Evolutionary conservation across 2,329 filamentous ascomycete species (phyloP).

Genomic region (Aspergillus neoniger): DNA sequence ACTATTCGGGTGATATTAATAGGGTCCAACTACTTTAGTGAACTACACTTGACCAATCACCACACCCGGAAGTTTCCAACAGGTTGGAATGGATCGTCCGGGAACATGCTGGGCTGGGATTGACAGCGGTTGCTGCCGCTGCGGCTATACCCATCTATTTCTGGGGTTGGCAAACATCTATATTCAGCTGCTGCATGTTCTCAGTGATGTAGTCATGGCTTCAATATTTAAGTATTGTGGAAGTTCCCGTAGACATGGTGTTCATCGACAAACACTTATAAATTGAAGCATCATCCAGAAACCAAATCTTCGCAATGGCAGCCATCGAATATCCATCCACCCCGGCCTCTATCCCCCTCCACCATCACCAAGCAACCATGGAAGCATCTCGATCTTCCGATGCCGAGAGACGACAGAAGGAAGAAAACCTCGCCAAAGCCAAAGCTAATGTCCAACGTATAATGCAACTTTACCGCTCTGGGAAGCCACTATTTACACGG

Average conservation of each 20-base stretch:
- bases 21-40: neutral
- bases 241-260: too few species aligned
- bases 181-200: neutral
- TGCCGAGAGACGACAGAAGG: constrained; percentile 4
- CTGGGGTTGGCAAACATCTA: neutral
- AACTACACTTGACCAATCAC: neutral
- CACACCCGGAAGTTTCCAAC: neutral
- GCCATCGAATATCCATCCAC: neutral
- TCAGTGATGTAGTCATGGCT: too few species aligned
- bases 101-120: neutral
- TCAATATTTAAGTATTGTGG: too few species aligned
- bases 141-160: neutral
- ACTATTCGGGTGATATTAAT: constrained; percentile 6
- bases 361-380: neutral
- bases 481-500: constrained; percentile 26
- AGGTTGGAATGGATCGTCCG: neutral
- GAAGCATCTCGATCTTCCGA: neutral
- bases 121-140: neutral
- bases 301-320: neutral
- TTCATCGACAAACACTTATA: neutral
- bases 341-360: neutral
- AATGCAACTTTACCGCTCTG: constrained; percentile 20
- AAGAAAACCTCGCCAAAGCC: neutral
- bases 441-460: constrained; percentile 22
- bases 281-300: neutral